phyloP scores from a whole-genome alignment of 2,329 filamentous ascomycete species.

The Penicillium crustosum region DNA sequence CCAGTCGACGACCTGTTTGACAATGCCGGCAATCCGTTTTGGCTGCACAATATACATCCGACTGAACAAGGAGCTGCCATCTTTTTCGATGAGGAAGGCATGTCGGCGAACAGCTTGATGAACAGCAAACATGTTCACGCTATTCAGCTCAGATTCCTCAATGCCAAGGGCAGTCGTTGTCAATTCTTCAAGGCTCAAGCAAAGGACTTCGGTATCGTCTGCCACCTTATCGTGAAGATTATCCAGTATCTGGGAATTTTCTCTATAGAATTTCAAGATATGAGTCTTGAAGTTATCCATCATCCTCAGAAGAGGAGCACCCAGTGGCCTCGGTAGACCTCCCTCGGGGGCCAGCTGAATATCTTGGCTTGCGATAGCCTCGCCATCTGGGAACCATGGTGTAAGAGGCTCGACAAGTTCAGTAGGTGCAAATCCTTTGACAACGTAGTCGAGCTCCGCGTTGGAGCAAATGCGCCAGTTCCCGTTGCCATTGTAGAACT shows the following conservation, averaged over 20 bases:
- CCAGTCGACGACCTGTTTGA: constrained; percentile 56
- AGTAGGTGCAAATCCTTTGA: constrained; percentile 50
- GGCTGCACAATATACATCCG: constrained; percentile 52
- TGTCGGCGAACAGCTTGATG: constrained; percentile 35
- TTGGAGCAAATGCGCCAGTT: constrained; percentile 45
- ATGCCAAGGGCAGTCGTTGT: constrained; percentile 36
- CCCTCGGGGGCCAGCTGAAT: constrained; percentile 43
- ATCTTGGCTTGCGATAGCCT: constrained; percentile 28
- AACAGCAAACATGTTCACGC: constrained; percentile 36
- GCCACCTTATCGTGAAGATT: constrained; percentile 41
- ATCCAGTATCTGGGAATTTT: constrained; percentile 37
- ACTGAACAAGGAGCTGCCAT: constrained; percentile 35
- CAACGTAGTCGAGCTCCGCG: constrained; percentile 47
- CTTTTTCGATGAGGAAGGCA: constrained; percentile 37
- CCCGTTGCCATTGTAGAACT: constrained; percentile 46
- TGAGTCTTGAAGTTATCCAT: constrained; percentile 37
- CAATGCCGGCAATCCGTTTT: constrained; percentile 48
- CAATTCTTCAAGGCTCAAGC: constrained; percentile 41
- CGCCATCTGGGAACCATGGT: constrained; percentile 50
- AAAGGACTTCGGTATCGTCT: constrained; percentile 35
- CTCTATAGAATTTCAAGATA: constrained; percentile 36
- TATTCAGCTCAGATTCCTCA: constrained; percentile 30
- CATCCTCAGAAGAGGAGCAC: constrained; percentile 36
- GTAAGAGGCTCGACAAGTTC: constrained; percentile 49
- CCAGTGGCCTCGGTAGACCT: constrained; percentile 41